Conservation (phyloP, 2,329 filamentous ascomycete species). For the Thielaviopsis populi region DNA sequence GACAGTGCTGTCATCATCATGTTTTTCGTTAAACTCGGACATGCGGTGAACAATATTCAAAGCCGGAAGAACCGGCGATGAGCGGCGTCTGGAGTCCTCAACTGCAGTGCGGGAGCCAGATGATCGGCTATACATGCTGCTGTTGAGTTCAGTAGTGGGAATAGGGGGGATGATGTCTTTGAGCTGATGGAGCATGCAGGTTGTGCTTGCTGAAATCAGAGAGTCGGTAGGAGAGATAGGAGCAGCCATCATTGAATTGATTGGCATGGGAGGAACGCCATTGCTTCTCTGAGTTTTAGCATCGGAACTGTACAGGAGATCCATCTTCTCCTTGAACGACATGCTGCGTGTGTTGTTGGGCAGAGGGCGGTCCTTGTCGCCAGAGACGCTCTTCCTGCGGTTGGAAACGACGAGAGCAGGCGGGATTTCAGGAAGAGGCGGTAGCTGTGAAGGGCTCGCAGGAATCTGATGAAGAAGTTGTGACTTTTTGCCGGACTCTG, state of each 20-base stretch:
- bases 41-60: constrained; percentile 22
- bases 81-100: constrained; percentile 29
- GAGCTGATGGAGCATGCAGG: constrained; percentile 25
- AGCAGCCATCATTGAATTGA: neutral
- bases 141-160: constrained; percentile 8
- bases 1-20: constrained; percentile 30
- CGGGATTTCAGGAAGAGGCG: constrained; percentile 36
- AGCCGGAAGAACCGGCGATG: constrained; percentile 36
- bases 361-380: constrained; percentile 26
- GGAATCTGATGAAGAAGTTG: constrained; percentile 16
- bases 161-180: constrained; percentile 23
- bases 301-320: constrained; percentile 26
- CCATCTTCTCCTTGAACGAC: constrained; percentile 44
- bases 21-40: constrained; percentile 26
- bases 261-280: constrained; percentile 20
- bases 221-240: constrained; percentile 17
- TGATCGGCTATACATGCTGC: neutral
- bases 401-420: constrained; percentile 4
- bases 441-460: constrained; percentile 33
- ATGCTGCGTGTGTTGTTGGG: constrained; percentile 42
- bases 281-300: constrained; percentile 15
- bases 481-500: constrained; percentile 31
- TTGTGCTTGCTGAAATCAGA: constrained; percentile 26
- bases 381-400: neutral
- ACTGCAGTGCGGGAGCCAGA: constrained; percentile 19